Conservation (phyloP, 208 protist species). For the Vickermania ingenoplastis region DNA sequence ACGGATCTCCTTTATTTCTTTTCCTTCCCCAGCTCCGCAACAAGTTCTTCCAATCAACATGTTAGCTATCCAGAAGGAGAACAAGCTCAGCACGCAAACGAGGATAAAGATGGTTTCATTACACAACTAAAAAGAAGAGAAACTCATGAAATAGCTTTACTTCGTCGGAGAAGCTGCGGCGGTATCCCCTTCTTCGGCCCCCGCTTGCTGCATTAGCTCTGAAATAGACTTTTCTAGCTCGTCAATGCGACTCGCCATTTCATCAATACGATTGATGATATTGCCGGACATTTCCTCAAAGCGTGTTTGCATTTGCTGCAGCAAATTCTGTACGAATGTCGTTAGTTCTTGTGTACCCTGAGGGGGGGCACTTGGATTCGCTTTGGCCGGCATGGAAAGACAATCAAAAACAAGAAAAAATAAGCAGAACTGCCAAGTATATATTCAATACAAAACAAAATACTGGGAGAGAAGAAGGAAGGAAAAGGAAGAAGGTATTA, state of each 20-base stretch:
- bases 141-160: background rate
- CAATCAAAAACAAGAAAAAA: constrained; percentile 14
- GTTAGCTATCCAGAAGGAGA: too few relatives aligned
- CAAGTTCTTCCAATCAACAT: too few relatives aligned
- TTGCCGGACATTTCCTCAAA: constrained; percentile 93
- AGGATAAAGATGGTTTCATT: too few relatives aligned
- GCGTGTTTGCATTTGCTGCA: constrained; percentile 92
- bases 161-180: background rate
- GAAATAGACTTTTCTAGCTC: constrained; percentile 91
- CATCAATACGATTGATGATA: constrained; percentile 91
- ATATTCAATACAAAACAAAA: constrained; percentile 11
- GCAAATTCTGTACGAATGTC: constrained; percentile 88
- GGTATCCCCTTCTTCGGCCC: constrained; percentile 62
- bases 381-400: constrained; percentile 21
- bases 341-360: constrained; percentile 88
- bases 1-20: too few relatives aligned
- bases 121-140: too few relatives aligned
- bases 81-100: too few relatives aligned
- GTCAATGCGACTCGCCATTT: constrained; percentile 90
- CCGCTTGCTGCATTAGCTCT: constrained; percentile 92
- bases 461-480: too few relatives aligned
- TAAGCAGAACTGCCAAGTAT: constrained; percentile 4
- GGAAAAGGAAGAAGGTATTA: too few relatives aligned
- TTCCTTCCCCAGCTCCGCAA: too few relatives aligned
- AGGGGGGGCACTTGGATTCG: constrained; percentile 5